phyloP scores from a whole-genome alignment of 2,329 filamentous ascomycete species.

The Trichoderma oligosporum region DNA sequence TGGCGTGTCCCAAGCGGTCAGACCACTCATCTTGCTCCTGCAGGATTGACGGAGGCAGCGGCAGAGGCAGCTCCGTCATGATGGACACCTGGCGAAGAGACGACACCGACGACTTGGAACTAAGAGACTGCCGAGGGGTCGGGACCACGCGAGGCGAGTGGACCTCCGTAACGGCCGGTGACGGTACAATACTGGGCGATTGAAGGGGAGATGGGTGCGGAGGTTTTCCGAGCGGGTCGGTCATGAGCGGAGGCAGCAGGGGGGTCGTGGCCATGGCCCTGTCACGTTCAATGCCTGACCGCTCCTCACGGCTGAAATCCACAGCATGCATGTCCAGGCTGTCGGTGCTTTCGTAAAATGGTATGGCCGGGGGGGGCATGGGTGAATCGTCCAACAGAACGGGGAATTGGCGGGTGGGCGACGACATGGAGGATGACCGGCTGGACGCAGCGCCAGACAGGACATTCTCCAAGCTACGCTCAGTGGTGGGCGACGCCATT shows the following conservation, averaged over 20 bases:
- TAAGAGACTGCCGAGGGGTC: conserved; percentile 59
- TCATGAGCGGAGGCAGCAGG: conserved; percentile 76
- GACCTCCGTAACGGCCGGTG: conserved; percentile 40
- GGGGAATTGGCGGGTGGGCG: conserved; percentile 46
- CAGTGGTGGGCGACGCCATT: conserved; percentile 65
- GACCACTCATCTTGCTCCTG: conserved; percentile 79
- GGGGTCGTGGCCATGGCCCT: conserved; percentile 70
- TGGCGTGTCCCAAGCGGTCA: conserved; percentile 80
- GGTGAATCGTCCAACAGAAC: conserved; percentile 52
- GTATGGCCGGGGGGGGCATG: conserved; percentile 60
- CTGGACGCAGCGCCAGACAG: conserved; percentile 67
- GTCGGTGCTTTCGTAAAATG: conserved; percentile 58
- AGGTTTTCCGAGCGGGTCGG: conserved; percentile 51
- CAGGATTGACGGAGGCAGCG: conserved; percentile 62
- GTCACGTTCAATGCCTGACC: conserved; percentile 53
- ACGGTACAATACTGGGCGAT: conserved; percentile 69
- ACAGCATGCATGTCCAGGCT: conserved; percentile 50
- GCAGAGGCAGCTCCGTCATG: conserved; percentile 53
- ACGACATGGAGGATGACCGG: conserved; percentile 73
- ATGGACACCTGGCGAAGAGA: conserved; percentile 66
- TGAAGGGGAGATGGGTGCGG: conserved; percentile 76
- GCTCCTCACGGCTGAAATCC: conserved; percentile 38
- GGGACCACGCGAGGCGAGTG: conserved; percentile 49
- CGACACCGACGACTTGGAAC: conserved; percentile 69
- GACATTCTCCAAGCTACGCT: conserved; percentile 77